Percentiles rank a stretch among this genome's conserved stretches.
phyloP scores from a whole-genome alignment of 2,329 filamentous ascomycete species.

The Fusarium staphyleae region DNA sequence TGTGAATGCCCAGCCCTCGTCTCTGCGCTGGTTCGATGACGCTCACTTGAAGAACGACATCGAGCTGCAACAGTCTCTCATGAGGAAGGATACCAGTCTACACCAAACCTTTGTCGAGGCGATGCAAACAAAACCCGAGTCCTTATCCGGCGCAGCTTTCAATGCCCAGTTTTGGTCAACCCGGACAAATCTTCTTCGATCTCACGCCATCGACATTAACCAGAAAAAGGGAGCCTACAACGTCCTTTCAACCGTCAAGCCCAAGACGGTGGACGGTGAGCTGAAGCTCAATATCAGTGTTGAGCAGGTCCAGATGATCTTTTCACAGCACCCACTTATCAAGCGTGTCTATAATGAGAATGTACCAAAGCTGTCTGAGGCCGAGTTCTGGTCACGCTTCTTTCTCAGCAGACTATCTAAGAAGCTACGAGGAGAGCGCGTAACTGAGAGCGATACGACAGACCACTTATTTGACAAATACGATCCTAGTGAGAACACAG shows the following conservation, averaged over 20 bases:
- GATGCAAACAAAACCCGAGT: conserved; percentile 80
- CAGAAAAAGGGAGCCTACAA: conserved; percentile 94
- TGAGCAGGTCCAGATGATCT: conserved; percentile 92
- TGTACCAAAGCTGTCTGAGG: conserved; percentile 80
- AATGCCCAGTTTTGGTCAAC: conserved; percentile 95
- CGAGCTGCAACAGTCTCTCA: conserved; percentile 84
- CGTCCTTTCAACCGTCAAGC: conserved; percentile 88
- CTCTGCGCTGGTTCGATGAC: conserved; percentile 81
- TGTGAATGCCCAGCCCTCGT: conserved; percentile 61
- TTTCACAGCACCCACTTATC: conserved; percentile 90
- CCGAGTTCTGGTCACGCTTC: conserved; percentile 91
- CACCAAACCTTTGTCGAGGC: conserved; percentile 89
- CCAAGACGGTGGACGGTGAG: conserved; percentile 57
- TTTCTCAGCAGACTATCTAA: conserved; percentile 91
- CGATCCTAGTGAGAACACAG: conserved; percentile 73
- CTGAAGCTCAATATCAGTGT: conserved; percentile 85
- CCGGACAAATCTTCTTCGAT: conserved; percentile 81
- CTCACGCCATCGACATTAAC: conserved; percentile 86
- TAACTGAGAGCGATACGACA: conserved; percentile 76
- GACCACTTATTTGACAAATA: conserved; percentile 89
- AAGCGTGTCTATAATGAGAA: conserved; percentile 92
- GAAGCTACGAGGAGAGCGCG: conserved; percentile 87
- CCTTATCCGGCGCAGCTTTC: conserved; percentile 81
- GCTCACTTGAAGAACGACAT: conserved; percentile 77
- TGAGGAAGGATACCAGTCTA: conserved; percentile 79